A percentile compares a stretch with the other conserved stretches of the same genome.
Evolutionary conservation across 2,329 filamentous ascomycete species (phyloP).

Genomic region (Penicillium sp.): DNA sequence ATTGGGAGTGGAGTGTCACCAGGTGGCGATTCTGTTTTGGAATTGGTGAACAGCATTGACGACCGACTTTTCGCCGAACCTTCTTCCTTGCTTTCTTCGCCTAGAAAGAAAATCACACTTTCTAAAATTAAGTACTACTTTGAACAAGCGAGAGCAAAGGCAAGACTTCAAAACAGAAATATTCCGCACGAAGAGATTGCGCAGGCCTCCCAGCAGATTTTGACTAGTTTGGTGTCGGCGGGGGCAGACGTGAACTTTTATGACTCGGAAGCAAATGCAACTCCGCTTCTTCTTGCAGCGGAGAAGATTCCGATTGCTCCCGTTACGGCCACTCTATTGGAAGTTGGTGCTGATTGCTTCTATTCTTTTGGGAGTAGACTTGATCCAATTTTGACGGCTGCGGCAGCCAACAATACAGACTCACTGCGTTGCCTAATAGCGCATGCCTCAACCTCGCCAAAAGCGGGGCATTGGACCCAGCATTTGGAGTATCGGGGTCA

Average conservation of each 20-base stretch:
- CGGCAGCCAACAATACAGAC: neutral
- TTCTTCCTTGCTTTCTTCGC: neutral
- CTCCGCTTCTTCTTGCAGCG: neutral
- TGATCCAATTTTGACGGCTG: neutral
- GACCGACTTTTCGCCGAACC: neutral
- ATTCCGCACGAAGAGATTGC: neutral
- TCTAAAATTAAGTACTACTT: neutral
- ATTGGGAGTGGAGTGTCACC: neutral
- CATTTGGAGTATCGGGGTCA: neutral
- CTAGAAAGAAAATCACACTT: neutral
- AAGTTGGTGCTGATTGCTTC: neutral
- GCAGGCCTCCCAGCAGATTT: neutral
- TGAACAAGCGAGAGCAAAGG: neutral
- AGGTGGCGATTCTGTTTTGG: neutral
- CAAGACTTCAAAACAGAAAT: accelerated
- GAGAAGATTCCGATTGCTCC: neutral
- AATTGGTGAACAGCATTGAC: neutral
- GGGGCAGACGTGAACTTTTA: neutral
- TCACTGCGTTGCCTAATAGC: neutral
- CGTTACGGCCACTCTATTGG: neutral
- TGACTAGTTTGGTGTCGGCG: neutral
- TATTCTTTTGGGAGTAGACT: neutral
- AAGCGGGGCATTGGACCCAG: neutral
- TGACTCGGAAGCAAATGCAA: neutral
- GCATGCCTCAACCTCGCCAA: neutral